Base-by-base conservation (phyloP, 1,284 basidiomycete genomes). In the Laetiporus sulphureus region DNA sequence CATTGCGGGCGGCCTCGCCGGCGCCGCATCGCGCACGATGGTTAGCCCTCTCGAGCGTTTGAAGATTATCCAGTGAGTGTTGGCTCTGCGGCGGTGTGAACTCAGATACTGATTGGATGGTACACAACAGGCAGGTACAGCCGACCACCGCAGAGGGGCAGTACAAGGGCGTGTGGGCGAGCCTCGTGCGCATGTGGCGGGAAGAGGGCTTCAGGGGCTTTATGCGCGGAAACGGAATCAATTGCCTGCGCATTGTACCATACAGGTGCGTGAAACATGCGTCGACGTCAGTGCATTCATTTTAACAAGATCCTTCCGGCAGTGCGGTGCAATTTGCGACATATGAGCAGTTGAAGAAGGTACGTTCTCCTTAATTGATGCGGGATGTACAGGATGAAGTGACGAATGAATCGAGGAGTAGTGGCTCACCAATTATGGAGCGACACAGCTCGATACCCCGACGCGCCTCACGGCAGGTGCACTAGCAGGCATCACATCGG, bases 311-410 rank as follows among this genome's bases (percentile, higher is more conserved):
- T 31, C 19, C 25, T 43, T 20, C 21, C 3, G 22, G 21, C 58
- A 87, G 83, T 49, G 88, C 90, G 18, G 87, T 97, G 13, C 93
- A 97, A 59, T 97, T 97, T 62, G 90, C 91, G 1, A 88, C 91
- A 6, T 89, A 89, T 54, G 92, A 96, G 58, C 79, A 85, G 49
- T 67, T 94, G 48, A 97, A 96, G 67, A 86, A 82, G 65, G 80
- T 85, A 44, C 50, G 68, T 49, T 43, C 49, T 49, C 30, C 11
- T 4, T 13, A 5, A 6, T 31, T 11, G 3, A 15, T 15, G 12
- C 7, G n/a, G 32, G 22, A 12, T 15, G 27, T 32, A 39, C 15
- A 24, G 39, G 23, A 27, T 32, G 10, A 32, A 40, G 49, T 56
- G 50, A 57, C 41, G 31, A 35, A 30, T 50, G 32, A 49, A 37